These are phyloP conservation scores for Blastobotrys peoriensis DNA, from an alignment of 805 yeast genomes.

Conservation along the genomic window DNA sequence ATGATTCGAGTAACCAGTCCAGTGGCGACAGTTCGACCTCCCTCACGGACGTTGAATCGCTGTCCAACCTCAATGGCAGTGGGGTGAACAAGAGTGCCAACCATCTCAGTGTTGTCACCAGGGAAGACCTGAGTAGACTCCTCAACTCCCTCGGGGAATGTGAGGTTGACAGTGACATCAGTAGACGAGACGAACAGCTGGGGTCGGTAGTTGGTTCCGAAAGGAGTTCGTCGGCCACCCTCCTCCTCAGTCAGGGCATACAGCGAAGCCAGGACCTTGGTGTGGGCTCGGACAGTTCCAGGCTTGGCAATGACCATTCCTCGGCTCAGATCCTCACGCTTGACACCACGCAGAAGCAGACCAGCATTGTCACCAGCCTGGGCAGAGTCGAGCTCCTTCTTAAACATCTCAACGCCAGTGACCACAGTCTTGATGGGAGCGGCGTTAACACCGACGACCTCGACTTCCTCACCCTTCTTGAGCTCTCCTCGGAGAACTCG, in stretches of 20 bases:
- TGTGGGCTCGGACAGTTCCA: constrained; percentile 85
- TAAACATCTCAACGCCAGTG: constrained; percentile 99
- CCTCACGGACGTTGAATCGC: constrained; percentile 99
- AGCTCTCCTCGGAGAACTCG: constrained; percentile 97
- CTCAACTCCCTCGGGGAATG: constrained; percentile 83
- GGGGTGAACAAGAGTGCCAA: constrained; percentile 80
- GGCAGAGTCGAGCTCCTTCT: constrained; percentile 95
- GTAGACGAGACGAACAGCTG: constrained; percentile 96
- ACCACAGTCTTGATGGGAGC: constrained; percentile 88
- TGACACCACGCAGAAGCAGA: constrained; percentile 92
- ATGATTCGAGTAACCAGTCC: constrained; percentile 96
- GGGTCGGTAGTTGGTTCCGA: constrained; percentile 96
- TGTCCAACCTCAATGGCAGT: constrained; percentile 94
- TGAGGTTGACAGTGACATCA: constrained; percentile 84
- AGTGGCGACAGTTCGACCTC: constrained; percentile 98
- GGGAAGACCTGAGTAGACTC: constrained; percentile 90
- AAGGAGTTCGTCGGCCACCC: constrained; percentile 99
- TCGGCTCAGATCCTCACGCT: constrained; percentile 93
- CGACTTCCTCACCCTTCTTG: constrained; percentile 98
- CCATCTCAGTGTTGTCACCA: constrained; percentile 98
- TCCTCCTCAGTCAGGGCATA: constrained; percentile 93
- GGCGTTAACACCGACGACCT: constrained; percentile 88
- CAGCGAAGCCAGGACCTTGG: constrained; percentile 87
- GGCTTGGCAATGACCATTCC: constrained; percentile 98
- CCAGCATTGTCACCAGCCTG: constrained; percentile 99